These are phyloP conservation scores for Cryptosporidium felis DNA, from an alignment of 169 alveolate species.

Conservation along the genomic window DNA sequence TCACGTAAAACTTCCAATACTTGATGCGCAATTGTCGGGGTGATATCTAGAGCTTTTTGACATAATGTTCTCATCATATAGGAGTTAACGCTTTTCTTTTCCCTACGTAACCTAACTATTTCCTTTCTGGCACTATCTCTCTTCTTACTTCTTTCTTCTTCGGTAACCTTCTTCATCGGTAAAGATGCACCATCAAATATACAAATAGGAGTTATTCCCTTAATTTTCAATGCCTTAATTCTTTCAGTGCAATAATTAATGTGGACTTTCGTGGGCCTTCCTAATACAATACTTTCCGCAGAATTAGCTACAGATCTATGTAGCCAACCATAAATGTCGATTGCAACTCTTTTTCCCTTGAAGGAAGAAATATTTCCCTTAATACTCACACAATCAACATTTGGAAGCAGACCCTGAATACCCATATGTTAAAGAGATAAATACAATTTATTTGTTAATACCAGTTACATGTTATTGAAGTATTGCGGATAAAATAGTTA, in stretches of 20 bases:
- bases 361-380: conserved; percentile 12
- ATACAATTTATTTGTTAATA: background rate
- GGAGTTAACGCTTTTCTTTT: conserved; percentile 74
- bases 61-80: conserved; percentile 77
- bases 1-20: conserved; percentile 80
- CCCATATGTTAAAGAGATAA: conserved; percentile 22
- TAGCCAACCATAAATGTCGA: conserved; percentile 61
- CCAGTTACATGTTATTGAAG: background rate
- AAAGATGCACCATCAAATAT: conserved; percentile 85
- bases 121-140: conserved; percentile 74
- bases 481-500: background rate
- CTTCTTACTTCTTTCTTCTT: conserved; percentile 75
- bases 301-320: conserved; percentile 69
- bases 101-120: conserved; percentile 63
- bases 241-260: conserved; percentile 37
- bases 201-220: conserved; percentile 80
- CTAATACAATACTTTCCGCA: conserved; percentile 61
- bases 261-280: conserved; percentile 47
- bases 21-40: conserved; percentile 80
- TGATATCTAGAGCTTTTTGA: conserved; percentile 79
- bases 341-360: conserved; percentile 55
- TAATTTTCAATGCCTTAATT: conserved; percentile 74
- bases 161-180: conserved; percentile 80
- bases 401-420: conserved; percentile 60
- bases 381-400: conserved; percentile 9